Evolutionary conservation across 2,329 filamentous ascomycete species (phyloP), one percentile per base, ranked within the genome.

Genomic region (Botrytis pseudocinerea): DNA sequence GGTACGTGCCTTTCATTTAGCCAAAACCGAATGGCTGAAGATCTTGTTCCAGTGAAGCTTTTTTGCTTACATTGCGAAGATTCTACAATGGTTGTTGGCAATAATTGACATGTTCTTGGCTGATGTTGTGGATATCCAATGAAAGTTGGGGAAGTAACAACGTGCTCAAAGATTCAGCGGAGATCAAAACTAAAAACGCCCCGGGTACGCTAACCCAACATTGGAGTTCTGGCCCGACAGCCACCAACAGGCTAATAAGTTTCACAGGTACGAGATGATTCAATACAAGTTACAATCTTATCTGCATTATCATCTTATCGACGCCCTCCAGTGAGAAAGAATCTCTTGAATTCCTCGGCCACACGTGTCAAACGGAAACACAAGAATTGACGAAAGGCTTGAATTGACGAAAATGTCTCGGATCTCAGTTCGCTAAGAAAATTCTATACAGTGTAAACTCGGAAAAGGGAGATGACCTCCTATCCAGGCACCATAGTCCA

Each of bases 71-170:
- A 7, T 10, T 61, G 42, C 68, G 32, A 54, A 32, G 46, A 70
- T 62, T 35, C 57, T 12, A 48, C 18, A 2, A 22, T 20, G 10
- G 12, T 18, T 22, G 46, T 63, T 60, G 38, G 28, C 40, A 22
- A 68, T 38, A 46, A 32, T 42, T 40, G 10, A 28, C 38, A 59
- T 38, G 20, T n/a, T 68, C 70, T 72, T 72, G 70, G 70, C 70
- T 40, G 62, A 54, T 38, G n/a, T 72, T 68, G 48, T 57, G 40
- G 25, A n/a, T 38, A 25, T 40, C 70, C 70, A 72, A 72, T 72
- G 38, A 32, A 59, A 46, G 28, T 20, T 59, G 48, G 61, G n/a
- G 62, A 59, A 60, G 28, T 46, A 18, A 72, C 42, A 72, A 72
- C 70, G 70, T 72, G 70, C 46, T 72, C 62, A 14, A 65, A 65